Conservation (phyloP, 2,329 filamentous ascomycete species). For the Monilinia polystroma region DNA sequence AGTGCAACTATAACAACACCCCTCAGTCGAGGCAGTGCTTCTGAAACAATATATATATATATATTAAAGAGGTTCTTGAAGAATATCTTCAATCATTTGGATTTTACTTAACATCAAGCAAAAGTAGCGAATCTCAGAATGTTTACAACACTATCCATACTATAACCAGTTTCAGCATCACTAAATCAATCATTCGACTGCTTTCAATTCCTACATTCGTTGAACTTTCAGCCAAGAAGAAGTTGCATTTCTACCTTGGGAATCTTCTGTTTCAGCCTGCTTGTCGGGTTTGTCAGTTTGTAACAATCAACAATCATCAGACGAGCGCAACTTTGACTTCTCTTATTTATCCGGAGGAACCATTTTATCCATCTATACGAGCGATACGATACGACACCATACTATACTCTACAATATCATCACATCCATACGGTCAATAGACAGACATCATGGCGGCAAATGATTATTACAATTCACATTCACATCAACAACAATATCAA, state of each 20-base stretch:
- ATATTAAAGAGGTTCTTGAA: neutral
- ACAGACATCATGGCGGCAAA: slow-evolving; percentile 35
- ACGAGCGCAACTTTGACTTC: slow-evolving; percentile 16
- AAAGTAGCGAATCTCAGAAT: neutral
- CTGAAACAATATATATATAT: no score
- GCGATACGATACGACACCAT: neutral
- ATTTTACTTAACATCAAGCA: neutral
- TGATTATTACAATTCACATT: slow-evolving; percentile 37
- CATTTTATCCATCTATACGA: neutral
- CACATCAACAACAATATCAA: slow-evolving; percentile 25
- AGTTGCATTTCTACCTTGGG: slow-evolving; percentile 4
- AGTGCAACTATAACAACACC: no score
- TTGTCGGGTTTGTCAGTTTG: neutral
- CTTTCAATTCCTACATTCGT: slow-evolving; percentile 18
- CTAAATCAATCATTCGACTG: neutral
- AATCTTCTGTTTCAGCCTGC: slow-evolving; percentile 21
- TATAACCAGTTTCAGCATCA: neutral
- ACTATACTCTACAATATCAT: neutral
- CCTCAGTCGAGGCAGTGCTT: slow-evolving; percentile 12
- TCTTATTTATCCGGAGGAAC: neutral
- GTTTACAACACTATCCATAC: no score
- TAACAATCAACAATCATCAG: slow-evolving; percentile 6
- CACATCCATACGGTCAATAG: neutral
- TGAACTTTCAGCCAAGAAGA: slow-evolving; percentile 4
- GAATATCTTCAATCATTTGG: neutral